Evolutionary conservation across 2,329 filamentous ascomycete genomes (phyloP).

Genomic region (Paradendryphiella salina): DNA sequence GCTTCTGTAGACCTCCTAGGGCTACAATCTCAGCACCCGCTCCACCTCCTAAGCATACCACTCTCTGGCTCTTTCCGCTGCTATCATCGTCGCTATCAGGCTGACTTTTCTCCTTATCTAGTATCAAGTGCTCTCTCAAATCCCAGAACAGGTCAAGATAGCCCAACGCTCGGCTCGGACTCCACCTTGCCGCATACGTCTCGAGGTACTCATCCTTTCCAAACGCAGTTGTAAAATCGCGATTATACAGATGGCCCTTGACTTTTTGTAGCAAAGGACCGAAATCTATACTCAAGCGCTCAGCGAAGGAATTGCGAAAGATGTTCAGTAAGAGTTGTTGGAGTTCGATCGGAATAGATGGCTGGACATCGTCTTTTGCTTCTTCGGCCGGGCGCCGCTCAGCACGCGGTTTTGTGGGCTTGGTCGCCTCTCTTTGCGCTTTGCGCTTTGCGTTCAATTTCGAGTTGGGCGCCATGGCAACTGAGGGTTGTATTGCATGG

Average conservation of each 20-base stretch:
- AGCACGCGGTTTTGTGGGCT: conserved; percentile 6
- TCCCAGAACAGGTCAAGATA: conserved; percentile 67
- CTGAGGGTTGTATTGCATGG: background rate
- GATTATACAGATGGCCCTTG: conserved; percentile 81
- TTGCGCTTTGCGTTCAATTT: conserved; percentile 23
- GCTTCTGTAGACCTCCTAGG: conserved; percentile 58
- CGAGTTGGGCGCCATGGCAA: conserved; percentile 17
- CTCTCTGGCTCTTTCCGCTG: conserved; percentile 33
- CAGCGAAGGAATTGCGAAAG: conserved; percentile 67
- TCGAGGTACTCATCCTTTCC: conserved; percentile 69
- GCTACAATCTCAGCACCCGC: conserved; percentile 69
- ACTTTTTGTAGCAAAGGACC: conserved; percentile 71
- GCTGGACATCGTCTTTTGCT: conserved; percentile 10
- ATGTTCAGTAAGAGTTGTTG: conserved; percentile 74
- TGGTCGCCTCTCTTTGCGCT: conserved; percentile 15
- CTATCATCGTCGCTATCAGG: background rate
- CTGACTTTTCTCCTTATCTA: background rate
- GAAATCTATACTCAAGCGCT: conserved; percentile 51
- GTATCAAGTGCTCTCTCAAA: conserved; percentile 31
- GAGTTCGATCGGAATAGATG: conserved; percentile 53
- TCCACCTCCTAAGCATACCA: conserved; percentile 66
- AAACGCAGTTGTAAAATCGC: conserved; percentile 84
- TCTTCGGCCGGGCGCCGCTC: conserved; percentile 4
- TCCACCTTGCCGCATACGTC: conserved; percentile 89
- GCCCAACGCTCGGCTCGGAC: conserved; percentile 78